A percentile compares a stretch with the other conserved stretches of the same genome.
phyloP scores from a whole-genome alignment of 2,329 filamentous ascomycete species.

The Ophiostoma triangulosporum region DNA sequence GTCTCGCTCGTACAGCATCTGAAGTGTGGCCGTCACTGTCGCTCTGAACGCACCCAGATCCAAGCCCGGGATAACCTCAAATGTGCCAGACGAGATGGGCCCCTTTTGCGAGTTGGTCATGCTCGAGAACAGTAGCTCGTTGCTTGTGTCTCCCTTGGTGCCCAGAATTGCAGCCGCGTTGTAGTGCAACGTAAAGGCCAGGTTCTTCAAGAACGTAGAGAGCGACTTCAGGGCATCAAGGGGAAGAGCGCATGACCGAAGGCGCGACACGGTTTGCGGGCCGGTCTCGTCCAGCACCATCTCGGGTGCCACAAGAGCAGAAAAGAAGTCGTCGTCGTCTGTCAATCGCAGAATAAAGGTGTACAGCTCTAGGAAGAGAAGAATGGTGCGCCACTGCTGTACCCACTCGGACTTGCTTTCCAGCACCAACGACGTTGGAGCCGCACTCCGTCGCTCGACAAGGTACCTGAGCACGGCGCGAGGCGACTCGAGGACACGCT shows the following conservation, averaged over 20 bases:
- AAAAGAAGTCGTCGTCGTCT: conserved; percentile 92
- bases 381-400: conserved; percentile 75
- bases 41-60: conserved; percentile 66
- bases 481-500: conserved; percentile 20
- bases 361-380: conserved; percentile 89
- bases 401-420: conserved; percentile 24
- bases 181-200: conserved; percentile 82
- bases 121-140: not conserved
- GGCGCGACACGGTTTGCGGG: conserved; percentile 26
- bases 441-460: conserved; percentile 9
- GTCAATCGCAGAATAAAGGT: conserved; percentile 84
- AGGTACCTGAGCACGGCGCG: conserved; percentile 20
- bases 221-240: conserved; percentile 59
- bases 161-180: conserved; percentile 50
- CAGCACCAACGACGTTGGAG: conserved; percentile 3
- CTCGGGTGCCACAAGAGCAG: conserved; percentile 19
- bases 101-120: not conserved
- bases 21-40: conserved; percentile 66
- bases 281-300: not conserved
- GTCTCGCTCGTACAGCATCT: conserved; percentile 85
- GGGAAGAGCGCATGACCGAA: conserved; percentile 53
- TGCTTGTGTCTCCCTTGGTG: not conserved
- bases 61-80: conserved; percentile 47
- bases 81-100: conserved; percentile 13
- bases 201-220: conserved; percentile 75